Evolutionary conservation across 768 basidiomycete species (phyloP), one percentile per base, ranked within the genome.

Genomic region (Kwoniella newhampshirensis): DNA sequence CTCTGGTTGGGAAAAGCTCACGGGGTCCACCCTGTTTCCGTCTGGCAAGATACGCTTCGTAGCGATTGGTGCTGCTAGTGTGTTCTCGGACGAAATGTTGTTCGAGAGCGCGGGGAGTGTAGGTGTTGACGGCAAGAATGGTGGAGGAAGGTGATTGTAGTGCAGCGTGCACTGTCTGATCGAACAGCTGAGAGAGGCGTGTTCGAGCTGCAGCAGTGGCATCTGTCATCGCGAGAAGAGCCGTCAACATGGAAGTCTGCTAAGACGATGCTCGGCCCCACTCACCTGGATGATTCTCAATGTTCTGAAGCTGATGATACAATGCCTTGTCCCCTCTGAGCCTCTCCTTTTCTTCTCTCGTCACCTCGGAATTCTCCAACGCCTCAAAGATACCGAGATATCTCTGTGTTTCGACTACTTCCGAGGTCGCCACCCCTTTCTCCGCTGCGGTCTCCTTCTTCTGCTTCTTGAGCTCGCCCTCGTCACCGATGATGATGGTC

Each of bases 241-340:
- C 6, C 13, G 32, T 32, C 32, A 32, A 13, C 32, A 13, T n/a
- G n/a, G n/a, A n/a, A n/a, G n/a, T n/a, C n/a, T n/a, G n/a, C n/a
- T n/a, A n/a, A 32, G 32, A 13, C 6, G 32, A 13, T 4, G 25
- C 7, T 21, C 11, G 27, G 28, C 25, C 21, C 25, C 25, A 60
- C 68, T 45, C 23, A 73, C 71, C 68, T 40, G 61, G 63, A 54
- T 68, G 58, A 53, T 70, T 61, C 52, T 70, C 68, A 3, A 70
- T 25, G 45, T 73, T 73, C 52, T 73, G 71, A 40, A 73, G 45
- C 44, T 66, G 55, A 48, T 53, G 56, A 48, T 73, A 73, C 35
- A 73, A 50, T 42, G 52, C 44, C 42, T 70, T 68, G 51, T 69
- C 62, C 36, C 39, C 44, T 46, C 20, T 51, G 18, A 37, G 2